A percentile compares a stretch with the other conserved stretches of the same genome.
Conservation (phyloP, 495 filamentous ascomycete genomes). For the Opeltia flavorubescens region DNA sequence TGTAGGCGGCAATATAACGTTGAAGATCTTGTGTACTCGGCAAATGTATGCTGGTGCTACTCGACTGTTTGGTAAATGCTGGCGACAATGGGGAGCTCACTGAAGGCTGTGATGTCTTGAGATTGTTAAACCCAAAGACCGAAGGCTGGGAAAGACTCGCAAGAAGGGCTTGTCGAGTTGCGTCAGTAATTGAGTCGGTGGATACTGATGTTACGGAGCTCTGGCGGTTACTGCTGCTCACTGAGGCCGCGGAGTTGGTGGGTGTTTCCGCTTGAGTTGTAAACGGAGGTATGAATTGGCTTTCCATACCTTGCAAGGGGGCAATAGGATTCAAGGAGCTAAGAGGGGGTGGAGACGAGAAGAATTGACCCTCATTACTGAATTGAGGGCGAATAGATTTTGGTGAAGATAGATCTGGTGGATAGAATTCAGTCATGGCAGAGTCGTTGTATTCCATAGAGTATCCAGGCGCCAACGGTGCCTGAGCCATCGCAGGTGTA, state of each 20-base stretch:
- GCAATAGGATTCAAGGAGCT: conserved; percentile 26
- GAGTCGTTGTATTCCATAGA: conserved; percentile 41
- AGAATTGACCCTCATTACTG: conserved; percentile 37
- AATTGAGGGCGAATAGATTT: conserved; percentile 39
- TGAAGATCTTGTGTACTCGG: conserved; percentile 88
- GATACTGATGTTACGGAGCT: conserved; percentile 51
- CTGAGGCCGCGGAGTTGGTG: conserved; percentile 39
- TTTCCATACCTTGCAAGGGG: conserved; percentile 19
- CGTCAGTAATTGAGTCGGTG: conserved; percentile 80
- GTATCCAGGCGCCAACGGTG: conserved; percentile 46
- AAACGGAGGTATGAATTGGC: conserved; percentile 33
- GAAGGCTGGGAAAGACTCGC: conserved; percentile 65
- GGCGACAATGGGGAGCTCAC: conserved; percentile 51
- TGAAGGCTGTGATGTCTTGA: conserved; percentile 65
- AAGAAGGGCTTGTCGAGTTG: conserved; percentile 77
- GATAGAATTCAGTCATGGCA: conserved; percentile 45
- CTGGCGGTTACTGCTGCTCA: conserved; percentile 48
- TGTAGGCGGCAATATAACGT: conserved; percentile 81
- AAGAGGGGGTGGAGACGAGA: conserved; percentile 51
- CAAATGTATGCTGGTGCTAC: conserved; percentile 36
- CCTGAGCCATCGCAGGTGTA: conserved; percentile 46
- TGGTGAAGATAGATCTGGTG: conserved; percentile 46
- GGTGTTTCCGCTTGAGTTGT: conserved; percentile 49
- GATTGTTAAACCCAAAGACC: conserved; percentile 44
- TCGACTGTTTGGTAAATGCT: conserved; percentile 24